These are phyloP conservation scores for Maudiozyma barnettii DNA, from an alignment of 805 yeast species.

Conservation along the genomic window DNA sequence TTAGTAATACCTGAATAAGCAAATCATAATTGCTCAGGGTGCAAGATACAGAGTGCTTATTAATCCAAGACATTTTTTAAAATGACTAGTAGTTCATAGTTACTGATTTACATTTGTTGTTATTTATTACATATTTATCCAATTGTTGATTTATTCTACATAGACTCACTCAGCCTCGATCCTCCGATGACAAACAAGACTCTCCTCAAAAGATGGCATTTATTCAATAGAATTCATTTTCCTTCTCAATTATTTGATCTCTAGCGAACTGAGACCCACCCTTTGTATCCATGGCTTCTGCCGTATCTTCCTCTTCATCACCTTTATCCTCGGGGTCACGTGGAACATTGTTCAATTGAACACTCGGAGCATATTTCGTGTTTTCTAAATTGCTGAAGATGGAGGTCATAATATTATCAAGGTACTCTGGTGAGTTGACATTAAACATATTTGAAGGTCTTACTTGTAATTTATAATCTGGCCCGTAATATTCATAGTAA, in stretches of 20 bases:
- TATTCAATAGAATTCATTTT: slow-evolving; percentile 55
- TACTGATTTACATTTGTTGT: too few species aligned
- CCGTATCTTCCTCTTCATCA: slow-evolving; percentile 77
- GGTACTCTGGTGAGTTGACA: slow-evolving; percentile 87
- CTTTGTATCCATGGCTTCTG: slow-evolving; percentile 71
- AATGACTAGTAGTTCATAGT: too few species aligned
- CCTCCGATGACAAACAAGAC: neutral
- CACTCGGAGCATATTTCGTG: slow-evolving; percentile 96
- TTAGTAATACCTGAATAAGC: neutral
- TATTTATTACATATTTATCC: too few species aligned
- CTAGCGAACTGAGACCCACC: slow-evolving; percentile 86
- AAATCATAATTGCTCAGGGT: too few species aligned
- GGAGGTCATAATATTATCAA: slow-evolving; percentile 72
- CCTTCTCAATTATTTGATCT: slow-evolving; percentile 62
- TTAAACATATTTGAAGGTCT: slow-evolving; percentile 94
- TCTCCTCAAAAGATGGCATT: neutral
- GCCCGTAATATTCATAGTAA: slow-evolving; percentile 94
- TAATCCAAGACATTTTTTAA: too few species aligned
- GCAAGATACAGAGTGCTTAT: too few species aligned
- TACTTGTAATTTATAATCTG: slow-evolving; percentile 90
- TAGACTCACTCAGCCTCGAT: neutral
- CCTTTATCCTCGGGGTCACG: slow-evolving; percentile 79
- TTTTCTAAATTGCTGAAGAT: slow-evolving; percentile 72
- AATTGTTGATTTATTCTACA: too few species aligned
- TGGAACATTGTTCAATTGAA: slow-evolving; percentile 85